A percentile compares a stretch with the other conserved stretches of the same genome.
Conservation (phyloP, 1,284 basidiomycete genomes). For the Clitocybe nebularis region DNA sequence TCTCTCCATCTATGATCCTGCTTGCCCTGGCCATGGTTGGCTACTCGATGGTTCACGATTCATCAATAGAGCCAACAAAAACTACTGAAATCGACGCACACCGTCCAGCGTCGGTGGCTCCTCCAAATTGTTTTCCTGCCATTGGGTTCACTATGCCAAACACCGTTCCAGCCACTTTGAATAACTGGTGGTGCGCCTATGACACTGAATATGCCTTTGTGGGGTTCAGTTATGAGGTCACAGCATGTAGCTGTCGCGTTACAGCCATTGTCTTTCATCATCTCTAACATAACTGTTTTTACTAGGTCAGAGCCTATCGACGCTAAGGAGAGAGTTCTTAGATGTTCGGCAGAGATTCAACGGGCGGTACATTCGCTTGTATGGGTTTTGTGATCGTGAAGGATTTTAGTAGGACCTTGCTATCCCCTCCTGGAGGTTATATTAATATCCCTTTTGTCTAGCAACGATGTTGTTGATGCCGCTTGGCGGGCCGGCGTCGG, state of each 20-base stretch:
- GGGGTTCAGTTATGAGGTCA: slow-evolving; percentile 70
- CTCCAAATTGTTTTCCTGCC: slow-evolving; percentile 38
- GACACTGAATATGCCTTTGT: slow-evolving; percentile 67
- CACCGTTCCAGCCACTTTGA: slow-evolving; percentile 38
- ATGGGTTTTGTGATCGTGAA: slow-evolving; percentile 58
- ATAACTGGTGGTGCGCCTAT: slow-evolving; percentile 65
- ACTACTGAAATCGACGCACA: slow-evolving; percentile 12
- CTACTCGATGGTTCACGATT: slow-evolving; percentile 6
- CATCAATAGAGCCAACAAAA: slow-evolving; percentile 16
- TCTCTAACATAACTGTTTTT: not conserved
- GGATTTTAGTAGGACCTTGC: slow-evolving; percentile 57
- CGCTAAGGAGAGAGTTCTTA: slow-evolving; percentile 56
- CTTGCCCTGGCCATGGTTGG: slow-evolving; percentile 2
- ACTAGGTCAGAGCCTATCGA: slow-evolving; percentile 43
- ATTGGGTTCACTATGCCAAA: slow-evolving; percentile 54
- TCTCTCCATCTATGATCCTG: slow-evolving; percentile 1
- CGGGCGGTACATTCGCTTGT: slow-evolving; percentile 69
- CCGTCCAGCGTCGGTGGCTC: slow-evolving; percentile 15
- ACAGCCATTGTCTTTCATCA: not conserved
- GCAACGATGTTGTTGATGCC: slow-evolving; percentile 67
- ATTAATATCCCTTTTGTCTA: slow-evolving; percentile 20
- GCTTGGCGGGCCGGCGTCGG: slow-evolving; percentile 69
- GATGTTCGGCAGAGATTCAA: slow-evolving; percentile 59
- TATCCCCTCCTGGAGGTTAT: not conserved
- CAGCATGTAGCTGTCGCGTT: slow-evolving; percentile 40